Percentiles rank a stretch among this genome's conserved stretches.
Evolutionary conservation across 1,139 yeast species (phyloP).

Genomic region (Arxiozyma bovina): DNA sequence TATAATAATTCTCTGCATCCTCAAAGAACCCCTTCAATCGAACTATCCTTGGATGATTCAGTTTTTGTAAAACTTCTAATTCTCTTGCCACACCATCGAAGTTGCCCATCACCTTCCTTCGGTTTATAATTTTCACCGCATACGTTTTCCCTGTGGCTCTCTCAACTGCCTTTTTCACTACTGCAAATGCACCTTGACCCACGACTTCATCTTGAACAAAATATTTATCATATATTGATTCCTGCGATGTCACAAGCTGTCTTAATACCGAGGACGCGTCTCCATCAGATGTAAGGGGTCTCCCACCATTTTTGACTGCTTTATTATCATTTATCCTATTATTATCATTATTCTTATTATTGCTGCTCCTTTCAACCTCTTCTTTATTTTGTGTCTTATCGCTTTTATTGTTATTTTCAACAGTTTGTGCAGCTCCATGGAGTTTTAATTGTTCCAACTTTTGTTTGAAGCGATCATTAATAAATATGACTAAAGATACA

Average conservation of each 20-base stretch:
- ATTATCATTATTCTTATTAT: neutral
- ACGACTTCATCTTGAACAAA: constrained; percentile 74
- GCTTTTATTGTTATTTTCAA: neutral
- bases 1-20: constrained; percentile 67
- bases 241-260: constrained; percentile 27
- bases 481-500: constrained; percentile 59
- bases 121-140: constrained; percentile 85
- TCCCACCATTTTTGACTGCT: neutral
- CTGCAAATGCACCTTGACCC: constrained; percentile 96
- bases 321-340: neutral
- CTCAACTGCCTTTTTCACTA: constrained; percentile 84
- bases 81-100: constrained; percentile 81
- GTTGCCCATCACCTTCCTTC: constrained; percentile 72
- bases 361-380: neutral
- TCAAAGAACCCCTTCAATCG: constrained; percentile 75
- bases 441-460: constrained; percentile 15
- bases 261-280: neutral
- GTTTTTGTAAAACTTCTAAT: constrained; percentile 62
- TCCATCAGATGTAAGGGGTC: neutral
- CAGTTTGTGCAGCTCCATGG: constrained; percentile 6
- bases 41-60: constrained; percentile 81
- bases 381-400: neutral
- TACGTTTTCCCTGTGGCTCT: constrained; percentile 72
- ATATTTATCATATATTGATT: constrained; percentile 53
- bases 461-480: constrained; percentile 35